Evolutionary conservation across 2,329 filamentous ascomycete genomes (phyloP).

Genomic region (Aspergillus ruber): DNA sequence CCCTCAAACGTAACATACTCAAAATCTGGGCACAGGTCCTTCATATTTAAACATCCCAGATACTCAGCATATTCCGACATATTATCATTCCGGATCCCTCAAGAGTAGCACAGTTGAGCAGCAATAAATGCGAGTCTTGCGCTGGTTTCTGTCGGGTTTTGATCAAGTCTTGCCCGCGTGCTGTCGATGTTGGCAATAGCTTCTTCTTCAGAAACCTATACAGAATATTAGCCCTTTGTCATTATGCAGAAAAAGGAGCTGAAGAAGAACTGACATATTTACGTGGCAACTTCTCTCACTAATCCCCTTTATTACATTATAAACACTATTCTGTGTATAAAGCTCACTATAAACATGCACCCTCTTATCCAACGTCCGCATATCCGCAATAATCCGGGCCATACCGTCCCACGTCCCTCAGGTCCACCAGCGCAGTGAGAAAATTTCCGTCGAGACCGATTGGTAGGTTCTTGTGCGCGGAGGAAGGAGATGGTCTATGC

Average conservation of each 20-base stretch:
- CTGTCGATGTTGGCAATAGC: neutral
- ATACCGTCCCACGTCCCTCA: conserved; percentile 44
- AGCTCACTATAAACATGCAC: conserved; percentile 37
- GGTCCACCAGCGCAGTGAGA: conserved; percentile 35
- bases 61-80: conserved; percentile 43
- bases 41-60: conserved; percentile 43
- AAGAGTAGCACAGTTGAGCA: conserved; percentile 18
- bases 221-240: neutral
- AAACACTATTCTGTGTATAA: conserved; percentile 35
- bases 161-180: neutral
- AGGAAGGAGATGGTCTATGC: conserved; percentile 27
- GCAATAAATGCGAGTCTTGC: neutral
- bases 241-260: neutral
- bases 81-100: conserved; percentile 43
- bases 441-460: conserved; percentile 37
- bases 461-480: neutral
- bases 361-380: conserved; percentile 43
- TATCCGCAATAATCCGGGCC: conserved; percentile 43
- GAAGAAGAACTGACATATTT: conserved; percentile 15
- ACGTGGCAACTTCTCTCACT: conserved; percentile 38
- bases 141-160: neutral
- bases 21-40: conserved; percentile 47
- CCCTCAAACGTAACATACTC: neutral
- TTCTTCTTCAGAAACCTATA: neutral
- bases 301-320: conserved; percentile 33